Evolutionary conservation across 257 asterid genomes (phyloP), one percentile per base, ranked within the genome.

Genomic region (Petunia axillaris): DNA sequence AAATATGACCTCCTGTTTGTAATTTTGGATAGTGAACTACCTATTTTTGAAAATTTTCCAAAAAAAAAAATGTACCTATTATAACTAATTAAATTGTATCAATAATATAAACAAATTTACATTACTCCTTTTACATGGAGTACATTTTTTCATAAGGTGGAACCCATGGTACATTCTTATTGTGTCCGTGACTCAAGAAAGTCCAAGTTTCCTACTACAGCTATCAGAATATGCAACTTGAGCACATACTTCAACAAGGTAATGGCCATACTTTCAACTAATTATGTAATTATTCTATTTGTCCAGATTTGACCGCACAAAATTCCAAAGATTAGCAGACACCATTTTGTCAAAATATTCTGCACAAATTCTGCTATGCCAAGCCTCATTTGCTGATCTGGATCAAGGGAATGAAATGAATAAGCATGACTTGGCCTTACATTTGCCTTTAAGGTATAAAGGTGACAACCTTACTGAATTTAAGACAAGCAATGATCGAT

Each of bases 131-230:
- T 25, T 25, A 25, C 0, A 25, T 25, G 25, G 25, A 46, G 52
- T 8, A 46, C 52, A 46, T 46, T 4, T 46, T 46, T 25, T 25
- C 25, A 46, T 46, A 43, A 38, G 57, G 79, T 65, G 84, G 80
- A 52, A 66, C 84, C 67, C 66, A 1, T 15, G 52, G 48, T 74
- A 6, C 75, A 35, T 81, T 63, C 66, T 14, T 46, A n/a, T 50
- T 2, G 58, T 60, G 38, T 58, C 80, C 84, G 84, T 81, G 80
- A 74, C 76, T 44, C 65, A 46, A 46, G 5, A 46, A 4, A 46
- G 52, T 46, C 52, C 52, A 6, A 2, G 7, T 6, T 46, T 46
- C 7, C 52, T 8, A 2, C 3, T 4, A 2, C 3, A 46, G 52
- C 53, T 4, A 46, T 46, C 53, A 46, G 53, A 46, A 46, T 6